Conservation (phyloP, 768 basidiomycete genomes). For the Mycena haematopus region DNA sequence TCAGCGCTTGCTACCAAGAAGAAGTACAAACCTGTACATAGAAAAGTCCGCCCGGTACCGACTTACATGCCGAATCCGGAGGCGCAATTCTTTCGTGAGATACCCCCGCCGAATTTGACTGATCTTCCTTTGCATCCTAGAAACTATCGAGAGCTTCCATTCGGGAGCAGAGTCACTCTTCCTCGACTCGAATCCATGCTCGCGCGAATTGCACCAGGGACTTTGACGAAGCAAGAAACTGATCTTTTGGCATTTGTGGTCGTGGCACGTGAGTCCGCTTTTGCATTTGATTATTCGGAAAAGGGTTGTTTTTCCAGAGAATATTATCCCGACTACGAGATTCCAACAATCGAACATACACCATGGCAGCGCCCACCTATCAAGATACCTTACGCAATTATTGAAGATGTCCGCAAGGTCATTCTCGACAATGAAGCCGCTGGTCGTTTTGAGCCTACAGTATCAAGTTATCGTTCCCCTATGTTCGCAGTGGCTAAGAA, state of each 20-base stretch:
- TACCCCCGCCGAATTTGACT: not conserved
- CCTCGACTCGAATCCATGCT: slow-evolving; percentile 30
- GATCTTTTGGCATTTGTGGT: slow-evolving; percentile 29
- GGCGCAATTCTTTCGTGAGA: not conserved
- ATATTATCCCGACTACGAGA: slow-evolving; percentile 35
- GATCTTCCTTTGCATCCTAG: slow-evolving; percentile 23
- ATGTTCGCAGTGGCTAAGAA: too few species aligned
- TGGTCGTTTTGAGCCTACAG: slow-evolving; percentile 34
- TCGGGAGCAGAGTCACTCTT: slow-evolving; percentile 11
- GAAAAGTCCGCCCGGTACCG: slow-evolving; percentile 12
- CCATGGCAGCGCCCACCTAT: slow-evolving; percentile 35
- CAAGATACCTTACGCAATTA: slow-evolving; percentile 30
- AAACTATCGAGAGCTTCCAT: slow-evolving; percentile 14
- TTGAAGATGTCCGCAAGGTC: slow-evolving; percentile 31
- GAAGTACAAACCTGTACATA: slow-evolving; percentile 10
- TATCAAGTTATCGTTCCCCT: slow-evolving; percentile 33
- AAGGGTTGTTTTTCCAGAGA: slow-evolving; percentile 33
- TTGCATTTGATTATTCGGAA: slow-evolving; percentile 35
- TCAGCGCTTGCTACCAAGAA: not conserved
- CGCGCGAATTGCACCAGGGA: slow-evolving; percentile 16
- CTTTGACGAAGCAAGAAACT: slow-evolving; percentile 20
- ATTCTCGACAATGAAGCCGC: slow-evolving; percentile 29
- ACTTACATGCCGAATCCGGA: slow-evolving; percentile 2
- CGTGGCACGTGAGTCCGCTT: slow-evolving; percentile 20
- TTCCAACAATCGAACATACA: slow-evolving; percentile 34